A percentile compares a stretch with the other conserved stretches of the same genome.
Conservation (phyloP, 768 basidiomycete species). For the Boletus rubescentipes region DNA sequence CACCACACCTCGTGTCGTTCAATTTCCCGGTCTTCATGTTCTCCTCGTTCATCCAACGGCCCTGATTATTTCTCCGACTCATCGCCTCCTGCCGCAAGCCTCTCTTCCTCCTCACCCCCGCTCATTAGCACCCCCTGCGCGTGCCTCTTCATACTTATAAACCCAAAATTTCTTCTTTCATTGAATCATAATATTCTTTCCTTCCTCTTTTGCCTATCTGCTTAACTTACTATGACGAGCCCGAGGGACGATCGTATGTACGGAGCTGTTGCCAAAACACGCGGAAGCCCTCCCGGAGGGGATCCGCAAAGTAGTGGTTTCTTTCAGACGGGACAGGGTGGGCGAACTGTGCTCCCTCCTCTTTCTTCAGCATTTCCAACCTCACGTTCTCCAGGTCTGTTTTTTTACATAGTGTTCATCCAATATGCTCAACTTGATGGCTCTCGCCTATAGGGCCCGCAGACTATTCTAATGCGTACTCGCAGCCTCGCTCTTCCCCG, state of each 20-base stretch:
- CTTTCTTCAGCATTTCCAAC: conserved; percentile 81
- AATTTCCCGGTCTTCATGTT: conserved; percentile 46
- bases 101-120: conserved; percentile 35
- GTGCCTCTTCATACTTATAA: conserved; percentile 46
- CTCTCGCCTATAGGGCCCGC: conserved; percentile 58
- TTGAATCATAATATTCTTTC: conserved; percentile 42
- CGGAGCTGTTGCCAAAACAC: conserved; percentile 59
- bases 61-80: conserved; percentile 41
- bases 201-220: conserved; percentile 58
- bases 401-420: conserved; percentile 52
- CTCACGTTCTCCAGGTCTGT: conserved; percentile 90
- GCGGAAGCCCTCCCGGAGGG: conserved; percentile 64
- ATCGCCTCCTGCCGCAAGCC: conserved; percentile 40
- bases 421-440: conserved; percentile 58
- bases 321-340: conserved; percentile 82
- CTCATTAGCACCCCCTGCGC: conserved; percentile 44
- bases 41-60: conserved; percentile 44
- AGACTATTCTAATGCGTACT: conserved; percentile 56
- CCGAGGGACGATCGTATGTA: conserved; percentile 72
- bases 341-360: conserved; percentile 86
- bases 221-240: conserved; percentile 63
- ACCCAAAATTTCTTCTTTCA: conserved; percentile 55
- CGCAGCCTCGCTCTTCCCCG: conserved; percentile 65
- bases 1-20: conserved; percentile 50
- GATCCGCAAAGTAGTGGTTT: conserved; percentile 59